These are phyloP conservation scores for Trichoderma sp. DNA, from an alignment of 2,329 filamentous ascomycete species.

Conservation along the genomic window DNA sequence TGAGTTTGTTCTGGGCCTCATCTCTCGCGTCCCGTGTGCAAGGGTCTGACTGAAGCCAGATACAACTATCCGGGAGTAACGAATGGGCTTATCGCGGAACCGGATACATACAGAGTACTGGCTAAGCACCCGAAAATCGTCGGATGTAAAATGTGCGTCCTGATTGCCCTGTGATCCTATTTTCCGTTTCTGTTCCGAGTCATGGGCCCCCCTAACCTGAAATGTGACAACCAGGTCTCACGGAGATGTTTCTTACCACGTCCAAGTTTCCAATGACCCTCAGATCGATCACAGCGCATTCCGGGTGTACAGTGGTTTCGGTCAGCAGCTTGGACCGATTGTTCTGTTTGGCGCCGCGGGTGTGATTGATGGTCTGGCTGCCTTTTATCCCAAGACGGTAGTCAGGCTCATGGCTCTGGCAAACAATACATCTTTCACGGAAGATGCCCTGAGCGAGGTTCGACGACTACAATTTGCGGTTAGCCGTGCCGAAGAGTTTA, in stretches of 20 bases:
- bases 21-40: constrained; percentile 1
- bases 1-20: constrained; percentile 32
- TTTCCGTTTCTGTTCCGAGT: neutral
- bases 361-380: constrained; percentile 61
- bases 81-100: constrained; percentile 60
- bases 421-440: constrained; percentile 38
- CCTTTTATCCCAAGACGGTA: constrained; percentile 62
- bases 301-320: constrained; percentile 62
- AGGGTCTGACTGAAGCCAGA: constrained; percentile 32
- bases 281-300: constrained; percentile 58
- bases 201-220: neutral
- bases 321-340: constrained; percentile 62
- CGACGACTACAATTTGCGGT: constrained; percentile 59
- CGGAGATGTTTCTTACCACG: constrained; percentile 63
- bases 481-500: constrained; percentile 59
- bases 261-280: constrained; percentile 59
- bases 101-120: constrained; percentile 56
- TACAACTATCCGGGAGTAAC: constrained; percentile 67
- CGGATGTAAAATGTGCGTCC: constrained; percentile 57
- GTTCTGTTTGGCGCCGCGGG: constrained; percentile 58
- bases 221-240: constrained; percentile 45
- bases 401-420: constrained; percentile 44
- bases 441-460: neutral
- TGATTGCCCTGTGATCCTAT: neutral
- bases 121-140: constrained; percentile 65